A percentile compares a stretch with the other conserved stretches of the same genome.
phyloP scores from a whole-genome alignment of 2,329 filamentous ascomycete species.

The Waltergamsia citrina region DNA sequence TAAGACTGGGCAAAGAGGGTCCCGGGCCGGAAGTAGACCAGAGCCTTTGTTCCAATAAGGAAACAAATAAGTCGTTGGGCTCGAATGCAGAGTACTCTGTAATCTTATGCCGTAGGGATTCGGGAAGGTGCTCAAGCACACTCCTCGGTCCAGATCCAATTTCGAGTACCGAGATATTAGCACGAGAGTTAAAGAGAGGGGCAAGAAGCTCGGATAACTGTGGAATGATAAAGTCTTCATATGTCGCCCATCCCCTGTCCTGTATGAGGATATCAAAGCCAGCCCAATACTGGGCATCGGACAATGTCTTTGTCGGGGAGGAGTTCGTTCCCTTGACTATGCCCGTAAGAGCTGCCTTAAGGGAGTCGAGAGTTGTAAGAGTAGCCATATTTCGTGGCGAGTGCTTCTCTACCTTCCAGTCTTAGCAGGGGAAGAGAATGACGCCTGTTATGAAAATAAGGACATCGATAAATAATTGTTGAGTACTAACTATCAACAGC shows the following conservation, averaged over 20 bases:
- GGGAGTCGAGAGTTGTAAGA: conserved; percentile 1
- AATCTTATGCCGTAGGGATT: conserved; percentile 28
- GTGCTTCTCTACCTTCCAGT: too few relatives aligned
- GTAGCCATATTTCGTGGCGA: too few relatives aligned
- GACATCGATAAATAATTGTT: too few relatives aligned
- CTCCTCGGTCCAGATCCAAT: conserved; percentile 49
- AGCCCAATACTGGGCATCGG: conserved; percentile 35
- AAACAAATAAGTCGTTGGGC: conserved; percentile 36
- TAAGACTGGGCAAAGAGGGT: conserved; percentile 29
- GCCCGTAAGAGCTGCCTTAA: conserved; percentile 1
- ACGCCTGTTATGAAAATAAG: too few relatives aligned
- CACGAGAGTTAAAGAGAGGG: conserved; percentile 28
- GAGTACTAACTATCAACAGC: too few relatives aligned
- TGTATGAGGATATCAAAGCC: conserved; percentile 34
- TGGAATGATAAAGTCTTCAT: conserved; percentile 42
- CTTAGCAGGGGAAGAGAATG: too few relatives aligned
- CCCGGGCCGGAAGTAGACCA: conserved; percentile 12
- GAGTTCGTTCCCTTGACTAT: neutral
- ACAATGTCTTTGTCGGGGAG: conserved; percentile 18
- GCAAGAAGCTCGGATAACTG: conserved; percentile 31
- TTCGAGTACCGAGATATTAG: conserved; percentile 43
- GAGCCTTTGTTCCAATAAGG: conserved; percentile 31
- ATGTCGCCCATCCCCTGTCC: conserved; percentile 24
- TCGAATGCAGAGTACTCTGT: conserved; percentile 45
- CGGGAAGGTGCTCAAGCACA: conserved; percentile 39